Evolutionary conservation across 2,329 filamentous ascomycete genomes (phyloP).

Genomic region (Teratosphaeria epicoccoides): DNA sequence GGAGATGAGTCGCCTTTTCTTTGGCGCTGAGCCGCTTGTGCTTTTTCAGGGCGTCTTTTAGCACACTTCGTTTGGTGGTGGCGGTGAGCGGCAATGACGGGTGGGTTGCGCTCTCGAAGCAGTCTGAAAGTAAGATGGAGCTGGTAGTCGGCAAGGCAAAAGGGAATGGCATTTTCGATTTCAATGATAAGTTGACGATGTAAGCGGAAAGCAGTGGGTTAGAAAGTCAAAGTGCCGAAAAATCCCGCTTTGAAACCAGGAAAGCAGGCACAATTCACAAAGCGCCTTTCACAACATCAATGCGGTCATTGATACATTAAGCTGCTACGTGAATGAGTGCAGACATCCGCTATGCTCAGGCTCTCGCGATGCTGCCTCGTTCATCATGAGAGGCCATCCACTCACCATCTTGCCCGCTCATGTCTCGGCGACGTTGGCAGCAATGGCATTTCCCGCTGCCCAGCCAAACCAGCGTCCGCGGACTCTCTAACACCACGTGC

Average conservation of each 20-base stretch:
- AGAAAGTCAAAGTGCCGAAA: neutral
- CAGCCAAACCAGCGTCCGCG: neutral
- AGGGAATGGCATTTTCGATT: conserved; percentile 67
- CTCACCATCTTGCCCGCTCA: neutral
- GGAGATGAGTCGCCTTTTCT: conserved; percentile 60
- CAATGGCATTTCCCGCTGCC: neutral
- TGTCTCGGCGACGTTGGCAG: neutral
- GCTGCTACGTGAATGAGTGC: too few relatives aligned
- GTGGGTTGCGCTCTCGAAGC: conserved; percentile 69
- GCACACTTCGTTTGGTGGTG: conserved; percentile 71
- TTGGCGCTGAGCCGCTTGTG: conserved; percentile 73
- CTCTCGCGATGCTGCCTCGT: neutral
- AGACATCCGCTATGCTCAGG: neutral
- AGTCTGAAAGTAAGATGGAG: conserved; percentile 67
- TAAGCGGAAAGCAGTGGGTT: neutral
- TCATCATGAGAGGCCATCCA: neutral
- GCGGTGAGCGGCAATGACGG: conserved; percentile 76
- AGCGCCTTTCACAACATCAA: neutral
- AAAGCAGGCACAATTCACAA: neutral
- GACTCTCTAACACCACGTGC: neutral
- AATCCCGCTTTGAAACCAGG: neutral
- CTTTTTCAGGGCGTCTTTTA: conserved; percentile 74
- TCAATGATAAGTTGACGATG: neutral
- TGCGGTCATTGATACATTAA: too few relatives aligned
- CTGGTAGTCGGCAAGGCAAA: conserved; percentile 86